Base-by-base conservation (phyloP, 116 monocot species). In the Zostera marina region DNA sequence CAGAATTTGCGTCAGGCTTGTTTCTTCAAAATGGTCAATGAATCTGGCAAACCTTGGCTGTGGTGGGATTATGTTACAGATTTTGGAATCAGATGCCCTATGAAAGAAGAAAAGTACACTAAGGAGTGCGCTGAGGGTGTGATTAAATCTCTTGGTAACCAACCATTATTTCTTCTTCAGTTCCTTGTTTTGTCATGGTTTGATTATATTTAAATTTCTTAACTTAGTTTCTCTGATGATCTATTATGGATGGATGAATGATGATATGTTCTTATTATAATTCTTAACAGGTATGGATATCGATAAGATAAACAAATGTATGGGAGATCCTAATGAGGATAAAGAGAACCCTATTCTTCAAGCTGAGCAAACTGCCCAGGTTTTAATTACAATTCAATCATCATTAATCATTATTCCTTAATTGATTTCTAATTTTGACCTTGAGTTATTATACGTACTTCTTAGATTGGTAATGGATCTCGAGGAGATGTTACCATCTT, bases 31-130 rank as follows among this genome's bases (percentile, higher is more conserved):
- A 79, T 88, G 20, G 84, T 77, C 52, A 94, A 84, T 67, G 87
- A 88, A 42, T 78, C 66, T 56, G 54, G 76, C 21, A 87, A 92
- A 51, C 91, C 91, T 65, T 91, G 91, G 91, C 32, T 91, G n/a
- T 91, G 91, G 91, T 91, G 91, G 91, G 91, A 91, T 64, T 91
- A 91, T 70, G 84, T 84, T 17, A 79, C 81, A 59, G 91, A 91
- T 56, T 91, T 91, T 63, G 41, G 81, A 23, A 91, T 91, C 47
- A 76, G 91, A 71, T 91, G 91, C 63, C 81, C 91, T 7, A 91
- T 91, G 91, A 91, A 84, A 74, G 81, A 84, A 45, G 73, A 84
- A 25, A 91, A 91, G 46, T 91, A 84, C 52, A 84, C 79, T 0
- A 77, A 74, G 65, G 84, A 84, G 60, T 91, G 91, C 56, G 81